Evolutionary conservation across 257 asterid genomes (phyloP), one percentile per base, ranked within the genome.

Genomic region (Thymus quinquecostatus): DNA sequence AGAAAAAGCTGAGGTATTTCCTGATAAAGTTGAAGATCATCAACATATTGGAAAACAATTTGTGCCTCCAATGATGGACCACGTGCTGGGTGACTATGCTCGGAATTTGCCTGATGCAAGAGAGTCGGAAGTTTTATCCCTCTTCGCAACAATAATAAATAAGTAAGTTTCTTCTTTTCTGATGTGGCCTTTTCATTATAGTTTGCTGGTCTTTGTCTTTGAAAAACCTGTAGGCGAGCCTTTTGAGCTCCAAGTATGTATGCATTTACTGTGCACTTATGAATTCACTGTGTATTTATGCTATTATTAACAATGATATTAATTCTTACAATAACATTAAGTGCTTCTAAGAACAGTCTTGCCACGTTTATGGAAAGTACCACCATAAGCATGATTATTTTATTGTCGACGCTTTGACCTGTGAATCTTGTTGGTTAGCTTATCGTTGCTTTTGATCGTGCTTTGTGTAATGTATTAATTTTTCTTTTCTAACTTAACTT

Each of bases 61-160:
- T 80, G 92, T 92, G 74, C 96, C 96, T 27, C 96, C 89, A 41
- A 92, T 92, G 98, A 92, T 92, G 96, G 98, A 92, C 80, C 87
- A 88, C 14, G 91, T 92, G 68, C 89, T 90, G 51, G 96, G 90
- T 14, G 98, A 90, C 80, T 92, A 92, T 74, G 94, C 96, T 36
- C 88, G 98, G 57, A 92, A 92, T 79, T 69, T 92, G 74, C 96
- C 98, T 64, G 98, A 92, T 89, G 98, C 98, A 44, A 89, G 96
- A 80, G 98, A 92, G 77, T 92, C 98, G 0, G 98, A 92, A 92
- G 98, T 92, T 70, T 86, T 92, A 4, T 89, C 98, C 50, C 96
- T 92, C 48, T 92, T 86, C 60, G 98, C 98, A 43, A 92, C 98
- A 14, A 92, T 92, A 38, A 88, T 92, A 65, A 92, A 92, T 84